Base-by-base conservation (phyloP, 257 asterid genomes). In the Handroanthus guayacan region DNA sequence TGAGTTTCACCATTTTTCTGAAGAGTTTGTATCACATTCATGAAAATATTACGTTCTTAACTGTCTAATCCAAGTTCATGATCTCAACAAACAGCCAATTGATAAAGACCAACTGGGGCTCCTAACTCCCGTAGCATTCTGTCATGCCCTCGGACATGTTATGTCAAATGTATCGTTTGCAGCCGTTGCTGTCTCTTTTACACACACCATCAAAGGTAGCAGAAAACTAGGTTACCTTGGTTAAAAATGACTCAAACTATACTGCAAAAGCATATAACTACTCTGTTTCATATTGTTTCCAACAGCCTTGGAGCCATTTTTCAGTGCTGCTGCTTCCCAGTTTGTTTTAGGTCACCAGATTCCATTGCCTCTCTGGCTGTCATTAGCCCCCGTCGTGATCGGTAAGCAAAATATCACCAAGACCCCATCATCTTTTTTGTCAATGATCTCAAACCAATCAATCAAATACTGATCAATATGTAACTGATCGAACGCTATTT, bases 121-220 rank as follows among this genome's bases (percentile, higher is more conserved):
- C 25, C 90, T 88, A 16, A 84, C 90, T 65, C 92, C 92, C 0
- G 89, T 86, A 31, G 93, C 90, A 25, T 69, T 83, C 79, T 86
- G 90, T 74, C 93, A 88, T 68, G 90, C 92, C 34, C 89, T 88
- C 36, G 92, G 92, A 43, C 92, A 88, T 72, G 92, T 86, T 17
- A 88, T 86, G 92, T 88, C 92, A 4, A 88, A 88, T 17, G 90
- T 88, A 37, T 88, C 92, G 1, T 86, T 86, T 70, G 93, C 93
- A 50, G 90, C 90, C 14, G 93, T 88, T 39, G 93, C 93, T 68
- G 93, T 88, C 12, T 88, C 93, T 10, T 88, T 88, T 85, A 88
- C 93, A 5, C 93, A 88, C 58, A 88, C 90, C 74, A 51, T 88
- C 69, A 88, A 88, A 86, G 92, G 92, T 86, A 75, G 48, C 64